Evolutionary conservation across 306 rosid genomes (phyloP).

Genomic region (Lathyrus oleraceus): DNA sequence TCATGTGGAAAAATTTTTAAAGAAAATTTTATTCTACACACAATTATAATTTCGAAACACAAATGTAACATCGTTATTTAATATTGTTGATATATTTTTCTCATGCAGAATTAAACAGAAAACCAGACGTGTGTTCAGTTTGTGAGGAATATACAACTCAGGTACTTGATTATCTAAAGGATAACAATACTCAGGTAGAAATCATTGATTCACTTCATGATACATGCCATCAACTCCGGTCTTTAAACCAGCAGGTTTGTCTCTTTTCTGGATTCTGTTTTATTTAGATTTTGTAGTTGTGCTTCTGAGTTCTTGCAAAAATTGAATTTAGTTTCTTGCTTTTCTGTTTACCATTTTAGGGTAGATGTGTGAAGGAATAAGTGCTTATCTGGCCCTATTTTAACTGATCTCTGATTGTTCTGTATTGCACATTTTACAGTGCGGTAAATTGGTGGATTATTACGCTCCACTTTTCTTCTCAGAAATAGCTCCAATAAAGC

Average conservation of each 20-base stretch:
- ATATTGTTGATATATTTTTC: constrained; percentile 28
- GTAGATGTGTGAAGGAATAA: neutral
- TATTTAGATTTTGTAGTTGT: neutral
- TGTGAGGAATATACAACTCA: constrained; percentile 67
- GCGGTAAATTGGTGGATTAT: constrained; percentile 63
- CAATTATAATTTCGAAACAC: neutral
- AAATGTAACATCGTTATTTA: neutral
- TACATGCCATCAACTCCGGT: constrained; percentile 42
- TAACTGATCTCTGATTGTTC: constrained; percentile 10
- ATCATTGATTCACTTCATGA: constrained; percentile 50
- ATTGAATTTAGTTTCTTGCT: neutral
- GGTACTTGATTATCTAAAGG: constrained; percentile 62
- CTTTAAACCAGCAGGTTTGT: constrained; percentile 53
- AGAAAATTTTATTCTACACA: neutral
- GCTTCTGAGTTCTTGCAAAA: constrained; percentile 5
- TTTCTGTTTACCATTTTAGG: neutral
- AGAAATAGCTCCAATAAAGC: constrained; percentile 53
- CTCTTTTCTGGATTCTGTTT: constrained; percentile 7
- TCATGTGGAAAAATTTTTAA: neutral
- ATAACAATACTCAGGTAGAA: constrained; percentile 60
- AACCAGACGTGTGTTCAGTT: constrained; percentile 59
- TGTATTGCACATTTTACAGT: constrained; percentile 49
- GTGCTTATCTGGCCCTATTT: neutral
- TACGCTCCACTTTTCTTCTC: constrained; percentile 72
- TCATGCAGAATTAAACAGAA: constrained; percentile 43